Conservation (phyloP, 1,139 yeast genomes). For the Scheffersomyces quercinus region DNA sequence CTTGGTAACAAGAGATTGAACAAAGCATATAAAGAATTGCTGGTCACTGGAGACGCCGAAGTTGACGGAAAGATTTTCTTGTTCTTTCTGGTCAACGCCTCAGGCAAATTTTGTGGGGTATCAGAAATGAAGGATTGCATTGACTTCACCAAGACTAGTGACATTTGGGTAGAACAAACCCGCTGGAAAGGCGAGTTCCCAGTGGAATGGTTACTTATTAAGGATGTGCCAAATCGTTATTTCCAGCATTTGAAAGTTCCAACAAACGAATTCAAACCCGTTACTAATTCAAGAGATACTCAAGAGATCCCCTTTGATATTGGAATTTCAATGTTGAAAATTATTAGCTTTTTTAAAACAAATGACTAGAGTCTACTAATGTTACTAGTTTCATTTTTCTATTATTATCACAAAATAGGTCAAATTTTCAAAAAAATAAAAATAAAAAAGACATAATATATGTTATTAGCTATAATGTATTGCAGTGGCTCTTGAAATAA, state of each 20-base stretch:
- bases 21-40: conserved; percentile 30
- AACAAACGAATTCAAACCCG: conserved; percentile 50
- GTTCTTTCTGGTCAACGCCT: conserved; percentile 59
- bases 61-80: conserved; percentile 39
- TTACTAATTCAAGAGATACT: conserved; percentile 62
- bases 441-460: no score
- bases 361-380: not conserved
- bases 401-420: no score
- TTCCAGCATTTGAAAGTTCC: conserved; percentile 47
- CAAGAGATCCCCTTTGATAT: conserved; percentile 49
- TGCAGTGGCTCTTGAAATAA: no score
- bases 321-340: conserved; percentile 50
- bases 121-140: conserved; percentile 52
- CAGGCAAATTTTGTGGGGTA: conserved; percentile 64
- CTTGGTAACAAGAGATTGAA: conserved; percentile 55
- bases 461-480: no score
- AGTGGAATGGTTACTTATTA: conserved; percentile 52
- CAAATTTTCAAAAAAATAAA: no score
- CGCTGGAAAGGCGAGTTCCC: conserved; percentile 56
- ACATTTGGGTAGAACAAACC: conserved; percentile 49
- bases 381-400: no score
- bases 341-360: conserved; percentile 34
- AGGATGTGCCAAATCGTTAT: conserved; percentile 50
- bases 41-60: conserved; percentile 13
- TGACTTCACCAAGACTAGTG: conserved; percentile 35